Evolutionary conservation across 2,329 filamentous ascomycete genomes (phyloP).

Genomic region (Clathrospora elynae): DNA sequence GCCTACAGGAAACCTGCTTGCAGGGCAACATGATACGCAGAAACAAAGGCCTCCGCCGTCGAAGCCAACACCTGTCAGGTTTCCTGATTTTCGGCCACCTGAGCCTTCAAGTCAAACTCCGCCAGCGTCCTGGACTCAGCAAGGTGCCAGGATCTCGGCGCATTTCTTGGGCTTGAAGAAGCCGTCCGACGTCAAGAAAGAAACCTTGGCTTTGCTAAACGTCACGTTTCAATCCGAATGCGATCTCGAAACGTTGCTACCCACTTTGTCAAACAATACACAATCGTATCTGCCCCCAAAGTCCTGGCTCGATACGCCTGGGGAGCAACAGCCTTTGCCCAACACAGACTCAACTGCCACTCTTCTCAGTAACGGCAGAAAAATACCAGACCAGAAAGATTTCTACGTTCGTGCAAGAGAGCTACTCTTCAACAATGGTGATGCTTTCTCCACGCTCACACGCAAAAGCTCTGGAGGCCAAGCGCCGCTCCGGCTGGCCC

Average conservation of each 20-base stretch:
- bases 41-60: conserved; percentile 55
- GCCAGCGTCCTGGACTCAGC: conserved; percentile 43
- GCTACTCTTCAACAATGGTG: conserved; percentile 60
- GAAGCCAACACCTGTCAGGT: conserved; percentile 57
- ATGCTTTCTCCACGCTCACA: conserved; percentile 62
- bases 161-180: conserved; percentile 52
- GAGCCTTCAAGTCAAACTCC: conserved; percentile 29
- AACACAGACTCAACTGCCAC: conserved; percentile 30
- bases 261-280: conserved; percentile 39
- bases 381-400: conserved; percentile 54
- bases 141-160: conserved; percentile 49
- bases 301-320: conserved; percentile 40
- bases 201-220: conserved; percentile 52
- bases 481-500: conserved; percentile 57
- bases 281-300: conserved; percentile 48
- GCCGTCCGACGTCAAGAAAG: conserved; percentile 49
- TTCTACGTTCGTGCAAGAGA: conserved; percentile 58
- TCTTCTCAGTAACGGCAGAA: conserved; percentile 56
- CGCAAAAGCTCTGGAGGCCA: conserved; percentile 55
- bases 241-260: conserved; percentile 49
- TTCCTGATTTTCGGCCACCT: conserved; percentile 55
- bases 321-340: conserved; percentile 35
- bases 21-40: conserved; percentile 47
- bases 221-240: conserved; percentile 47
- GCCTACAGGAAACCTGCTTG: conserved; percentile 43